These are phyloP conservation scores for Colletotrichum destructivum DNA, from an alignment of 2,329 filamentous ascomycete genomes.

Conservation along the genomic window DNA sequence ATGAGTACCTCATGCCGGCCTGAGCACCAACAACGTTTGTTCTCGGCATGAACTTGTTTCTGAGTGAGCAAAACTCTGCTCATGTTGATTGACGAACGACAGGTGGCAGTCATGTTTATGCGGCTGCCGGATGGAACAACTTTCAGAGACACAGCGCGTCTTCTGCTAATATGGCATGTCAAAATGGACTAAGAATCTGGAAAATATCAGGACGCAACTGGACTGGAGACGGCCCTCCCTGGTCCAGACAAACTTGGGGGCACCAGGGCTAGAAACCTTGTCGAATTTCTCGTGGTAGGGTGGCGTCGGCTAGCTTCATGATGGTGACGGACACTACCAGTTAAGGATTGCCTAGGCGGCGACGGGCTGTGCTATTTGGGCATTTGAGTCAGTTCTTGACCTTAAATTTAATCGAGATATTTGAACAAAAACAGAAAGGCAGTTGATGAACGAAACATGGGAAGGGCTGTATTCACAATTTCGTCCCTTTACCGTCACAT, in stretches of 20 bases:
- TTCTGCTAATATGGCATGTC: not conserved
- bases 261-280: constrained; percentile 24
- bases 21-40: not conserved
- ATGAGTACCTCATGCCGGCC: constrained; percentile 3
- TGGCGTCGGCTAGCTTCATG: constrained; percentile 12
- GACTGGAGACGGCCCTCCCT: not conserved
- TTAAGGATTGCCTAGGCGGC: constrained; percentile 10
- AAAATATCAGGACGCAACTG: too few species aligned
- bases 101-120: not conserved
- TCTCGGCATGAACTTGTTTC: constrained; percentile 10
- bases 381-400: not conserved
- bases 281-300: constrained; percentile 19
- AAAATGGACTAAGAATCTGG: too few species aligned
- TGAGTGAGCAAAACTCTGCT: constrained; percentile 12
- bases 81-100: constrained; percentile 2
- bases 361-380: not conserved
- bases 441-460: too few species aligned
- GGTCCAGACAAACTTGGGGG: not conserved
- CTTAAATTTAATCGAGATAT: too few species aligned
- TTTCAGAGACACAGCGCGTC: not conserved
- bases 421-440: too few species aligned
- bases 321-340: constrained; percentile 1
- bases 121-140: not conserved
- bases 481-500: not conserved
- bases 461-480: not conserved